Evolutionary conservation across 768 basidiomycete genomes (phyloP).

Genomic region (Lentinula aciculospora): DNA sequence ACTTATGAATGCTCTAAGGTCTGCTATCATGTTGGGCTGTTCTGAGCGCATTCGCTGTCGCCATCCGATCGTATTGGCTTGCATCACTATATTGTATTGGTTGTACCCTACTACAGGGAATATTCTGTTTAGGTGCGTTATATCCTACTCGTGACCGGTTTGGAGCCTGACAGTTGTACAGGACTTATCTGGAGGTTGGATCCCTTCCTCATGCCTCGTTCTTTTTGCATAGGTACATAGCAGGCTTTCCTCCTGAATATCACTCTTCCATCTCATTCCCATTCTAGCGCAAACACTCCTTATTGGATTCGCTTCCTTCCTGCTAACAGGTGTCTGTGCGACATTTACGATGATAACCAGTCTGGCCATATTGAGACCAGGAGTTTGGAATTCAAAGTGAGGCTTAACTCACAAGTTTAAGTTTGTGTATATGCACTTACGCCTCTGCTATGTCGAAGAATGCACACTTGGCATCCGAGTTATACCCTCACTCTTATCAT

Average conservation of each 20-base stretch:
- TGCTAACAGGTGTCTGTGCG: constrained; percentile 37
- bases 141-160: background rate
- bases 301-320: constrained; percentile 35
- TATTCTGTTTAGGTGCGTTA: constrained; percentile 51
- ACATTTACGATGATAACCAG: constrained; percentile 41
- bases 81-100: constrained; percentile 43
- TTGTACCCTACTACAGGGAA: constrained; percentile 45
- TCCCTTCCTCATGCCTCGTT: constrained; percentile 49
- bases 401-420: constrained; percentile 15
- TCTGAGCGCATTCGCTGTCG: constrained; percentile 37
- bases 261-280: background rate
- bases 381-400: constrained; percentile 28
- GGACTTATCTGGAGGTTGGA: constrained; percentile 65
- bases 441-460: constrained; percentile 24
- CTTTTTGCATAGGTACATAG: constrained; percentile 56
- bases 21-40: constrained; percentile 44
- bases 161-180: constrained; percentile 17
- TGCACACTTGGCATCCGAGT: constrained; percentile 41
- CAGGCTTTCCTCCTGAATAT: constrained; percentile 10
- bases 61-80: constrained; percentile 40
- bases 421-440: background rate
- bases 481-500: constrained; percentile 39
- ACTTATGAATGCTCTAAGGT: constrained; percentile 27
- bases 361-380: constrained; percentile 33
- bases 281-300: constrained; percentile 36